Percentiles rank a stretch among this genome's conserved stretches.
Conservation (phyloP, 2,329 filamentous ascomycete species). For the Rutstroemia sp. region DNA sequence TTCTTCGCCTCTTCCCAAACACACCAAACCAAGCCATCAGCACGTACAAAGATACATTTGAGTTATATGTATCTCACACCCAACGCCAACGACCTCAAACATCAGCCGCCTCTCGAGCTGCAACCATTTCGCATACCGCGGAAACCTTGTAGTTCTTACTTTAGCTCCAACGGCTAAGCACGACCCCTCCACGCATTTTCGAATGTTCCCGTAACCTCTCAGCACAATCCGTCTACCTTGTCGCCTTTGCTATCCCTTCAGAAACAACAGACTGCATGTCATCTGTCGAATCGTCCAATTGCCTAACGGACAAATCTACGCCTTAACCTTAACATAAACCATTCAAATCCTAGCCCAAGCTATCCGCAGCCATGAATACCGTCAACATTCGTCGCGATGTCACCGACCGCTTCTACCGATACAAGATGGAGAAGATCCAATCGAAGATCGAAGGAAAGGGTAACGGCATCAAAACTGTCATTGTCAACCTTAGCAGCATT, state of each 20-base stretch:
- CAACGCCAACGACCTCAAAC: slow-evolving; percentile 82
- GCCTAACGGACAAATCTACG: slow-evolving; percentile 17
- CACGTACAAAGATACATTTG: slow-evolving; percentile 23
- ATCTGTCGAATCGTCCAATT: slow-evolving; percentile 34
- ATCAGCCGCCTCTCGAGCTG: slow-evolving; percentile 91
- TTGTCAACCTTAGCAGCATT: slow-evolving; percentile 94
- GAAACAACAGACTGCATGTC: slow-evolving; percentile 32
- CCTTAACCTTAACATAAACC: slow-evolving; percentile 14
- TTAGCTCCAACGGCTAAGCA: slow-evolving; percentile 87
- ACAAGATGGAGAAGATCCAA: slow-evolving; percentile 99
- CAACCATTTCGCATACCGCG: slow-evolving; percentile 93
- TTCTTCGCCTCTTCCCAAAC: slow-evolving; percentile 14
- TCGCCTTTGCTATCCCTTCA: slow-evolving; percentile 41
- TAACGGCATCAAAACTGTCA: slow-evolving; percentile 98
- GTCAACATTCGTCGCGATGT: slow-evolving; percentile 98
- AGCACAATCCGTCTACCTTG: slow-evolving; percentile 39
- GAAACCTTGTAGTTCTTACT: slow-evolving; percentile 85
- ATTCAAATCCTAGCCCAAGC: slow-evolving; percentile 13
- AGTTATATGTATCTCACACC: slow-evolving; percentile 34
- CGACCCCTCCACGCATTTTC: slow-evolving; percentile 10
- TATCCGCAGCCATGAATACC: slow-evolving; percentile 75
- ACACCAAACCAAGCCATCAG: slow-evolving; percentile 25
- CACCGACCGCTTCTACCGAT: slow-evolving; percentile 98
- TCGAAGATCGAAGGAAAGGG: slow-evolving; percentile 99
- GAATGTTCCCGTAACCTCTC: slow-evolving; percentile 36